Conservation (phyloP, 495 filamentous ascomycete species). For the Talaromyces nanjingensis region DNA sequence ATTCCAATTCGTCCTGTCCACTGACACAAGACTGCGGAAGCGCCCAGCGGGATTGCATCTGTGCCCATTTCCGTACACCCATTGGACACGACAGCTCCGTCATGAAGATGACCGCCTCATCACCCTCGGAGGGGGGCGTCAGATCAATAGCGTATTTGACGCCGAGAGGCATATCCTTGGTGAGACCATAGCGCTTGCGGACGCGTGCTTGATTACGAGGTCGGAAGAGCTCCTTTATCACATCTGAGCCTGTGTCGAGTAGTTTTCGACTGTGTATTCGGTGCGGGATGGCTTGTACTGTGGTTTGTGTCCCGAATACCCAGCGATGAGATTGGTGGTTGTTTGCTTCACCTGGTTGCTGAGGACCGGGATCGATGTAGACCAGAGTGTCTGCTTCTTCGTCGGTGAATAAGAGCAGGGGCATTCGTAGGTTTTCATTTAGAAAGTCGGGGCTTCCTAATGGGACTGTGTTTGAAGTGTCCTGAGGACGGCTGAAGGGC, state of each 20-base stretch:
- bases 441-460: neutral
- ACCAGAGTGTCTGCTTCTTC: conserved; percentile 46
- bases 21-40: conserved; percentile 33
- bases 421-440: conserved; percentile 7
- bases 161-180: conserved; percentile 24
- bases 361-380: conserved; percentile 40
- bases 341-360: conserved; percentile 17
- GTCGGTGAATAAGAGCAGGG: conserved; percentile 24
- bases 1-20: conserved; percentile 26
- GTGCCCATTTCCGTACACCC: conserved; percentile 39
- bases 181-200: conserved; percentile 25
- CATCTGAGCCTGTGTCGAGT: conserved; percentile 36
- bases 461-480: neutral
- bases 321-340: conserved; percentile 6
- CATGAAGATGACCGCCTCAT: conserved; percentile 51
- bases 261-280: conserved; percentile 39
- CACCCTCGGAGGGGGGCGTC: conserved; percentile 51
- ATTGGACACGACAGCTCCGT: conserved; percentile 51
- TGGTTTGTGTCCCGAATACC: conserved; percentile 11
- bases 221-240: conserved; percentile 41
- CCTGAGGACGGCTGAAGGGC: neutral
- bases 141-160: conserved; percentile 56
- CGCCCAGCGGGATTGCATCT: conserved; percentile 33
- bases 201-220: conserved; percentile 24
- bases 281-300: conserved; percentile 28